A percentile compares a stretch with the other conserved stretches of the same genome.
phyloP scores from a whole-genome alignment of 2,329 filamentous ascomycete genomes.

The Diaporthe caulivora region DNA sequence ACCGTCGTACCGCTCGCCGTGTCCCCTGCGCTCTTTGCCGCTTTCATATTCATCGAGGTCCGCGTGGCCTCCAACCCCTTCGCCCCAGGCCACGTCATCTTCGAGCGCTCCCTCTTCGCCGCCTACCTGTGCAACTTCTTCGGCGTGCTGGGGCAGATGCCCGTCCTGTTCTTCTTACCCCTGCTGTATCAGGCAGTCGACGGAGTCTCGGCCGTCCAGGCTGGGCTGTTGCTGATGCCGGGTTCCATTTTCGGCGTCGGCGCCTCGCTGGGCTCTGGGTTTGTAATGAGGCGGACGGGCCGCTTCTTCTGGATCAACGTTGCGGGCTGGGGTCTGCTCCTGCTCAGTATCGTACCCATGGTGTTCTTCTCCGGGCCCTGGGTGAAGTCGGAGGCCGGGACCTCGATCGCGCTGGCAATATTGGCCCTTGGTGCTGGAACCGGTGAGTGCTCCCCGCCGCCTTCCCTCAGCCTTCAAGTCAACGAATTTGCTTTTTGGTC shows the following conservation, averaged over 20 bases:
- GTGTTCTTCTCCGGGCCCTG: constrained; percentile 68
- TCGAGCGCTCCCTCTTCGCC: constrained; percentile 74
- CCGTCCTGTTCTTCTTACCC: constrained; percentile 78
- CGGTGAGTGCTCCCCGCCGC: constrained; percentile 46
- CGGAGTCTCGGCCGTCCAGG: constrained; percentile 71
- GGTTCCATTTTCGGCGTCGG: constrained; percentile 70
- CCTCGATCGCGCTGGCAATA: constrained; percentile 69
- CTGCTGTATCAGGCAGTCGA: constrained; percentile 82
- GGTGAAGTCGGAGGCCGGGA: constrained; percentile 61
- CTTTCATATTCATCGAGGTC: constrained; percentile 79
- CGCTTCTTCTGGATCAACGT: constrained; percentile 79
- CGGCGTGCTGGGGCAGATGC: constrained; percentile 68
- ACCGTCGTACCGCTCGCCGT: constrained; percentile 69
- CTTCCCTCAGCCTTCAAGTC: no score
- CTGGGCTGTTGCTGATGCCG: constrained; percentile 76
- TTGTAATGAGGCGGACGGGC: constrained; percentile 77
- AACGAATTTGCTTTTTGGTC: background rate
- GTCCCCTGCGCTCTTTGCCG: constrained; percentile 69
- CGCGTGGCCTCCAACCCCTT: constrained; percentile 78
- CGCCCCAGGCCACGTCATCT: constrained; percentile 79
- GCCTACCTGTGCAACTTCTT: constrained; percentile 82
- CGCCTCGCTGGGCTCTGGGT: constrained; percentile 74
- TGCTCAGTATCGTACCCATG: constrained; percentile 67
- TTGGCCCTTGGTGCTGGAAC: constrained; percentile 55
- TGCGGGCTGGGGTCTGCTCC: constrained; percentile 63